Evolutionary conservation across 257 asterid genomes (phyloP), one percentile per base, ranked within the genome.

Genomic region (Nicotiana attenuata): DNA sequence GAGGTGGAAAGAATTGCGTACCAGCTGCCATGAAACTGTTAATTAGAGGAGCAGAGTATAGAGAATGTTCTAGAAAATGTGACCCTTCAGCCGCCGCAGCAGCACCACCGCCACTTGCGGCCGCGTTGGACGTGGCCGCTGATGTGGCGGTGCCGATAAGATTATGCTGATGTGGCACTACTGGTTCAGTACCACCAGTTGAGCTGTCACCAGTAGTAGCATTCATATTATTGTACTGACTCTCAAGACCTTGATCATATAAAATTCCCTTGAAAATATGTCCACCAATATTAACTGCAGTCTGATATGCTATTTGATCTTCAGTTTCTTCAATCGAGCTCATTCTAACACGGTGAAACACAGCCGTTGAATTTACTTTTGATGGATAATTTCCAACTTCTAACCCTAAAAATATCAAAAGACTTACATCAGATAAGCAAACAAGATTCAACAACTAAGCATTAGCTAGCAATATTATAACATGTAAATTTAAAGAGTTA

Each of bases 1-100:
- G 93, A 45, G 93, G 96, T 81, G 98, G 97, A 93, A 94, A 94
- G 94, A 94, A 94, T 86, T 91, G 96, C 92, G 93, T 96, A 92
- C 97, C 98, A 81, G 92, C 50, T 41, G 13, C 87, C 82, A 91
- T 87, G 92, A 87, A 96, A 84, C 88, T 91, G 87, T 86, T 90
- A 13, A 94, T 5, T 28, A 29, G 68, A 3, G 92, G 91, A 65
- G 97, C 88, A 33, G 92, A 92, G 67, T 86, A 93, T 29, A 89
- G 50, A 15, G 91, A 86, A 66, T 88, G 88, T 80, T 95, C 97
- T 6, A 92, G 84, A 66, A 87, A 93, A 19, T 89, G 76, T 19
- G 87, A 19, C 19, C 41, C 41, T 14, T 84, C 82, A 4, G 4
- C 9, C 3, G 19, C 67, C 10, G 3, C 14, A 0, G 52, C 31